Base-by-base conservation (phyloP, 1,139 yeast genomes). In the Geotrichum klebahnii region DNA sequence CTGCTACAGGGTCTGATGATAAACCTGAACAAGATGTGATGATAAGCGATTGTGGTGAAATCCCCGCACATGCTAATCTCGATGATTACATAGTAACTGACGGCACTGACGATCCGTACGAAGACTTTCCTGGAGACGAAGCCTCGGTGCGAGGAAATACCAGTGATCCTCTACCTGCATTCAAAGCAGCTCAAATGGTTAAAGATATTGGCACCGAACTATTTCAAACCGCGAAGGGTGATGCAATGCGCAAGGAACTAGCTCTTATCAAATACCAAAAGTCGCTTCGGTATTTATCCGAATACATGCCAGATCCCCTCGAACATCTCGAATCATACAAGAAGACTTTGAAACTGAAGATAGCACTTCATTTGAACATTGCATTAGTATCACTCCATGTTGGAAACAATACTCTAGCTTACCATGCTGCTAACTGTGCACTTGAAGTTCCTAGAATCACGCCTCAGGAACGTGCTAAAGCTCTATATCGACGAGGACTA, bases 191-290 rank as follows among this genome's bases (percentile, higher is more conserved):
- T 14, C 71, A 73, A 44, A 68, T 71, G 26, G 76, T 89, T 59
- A 89, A 89, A 67, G 82, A 76, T n/a, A 77, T 87, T 54, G 97
- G 96, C 41, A 85, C 95, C n/a, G 74, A 71, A 44, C 77, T 79
- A 57, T 81, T 87, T 70, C 87, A 86, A 64, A 12, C 45, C 12
- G 48, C 48, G 9, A 32, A 26, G n/a, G 35, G 29, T 16, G 37
- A 48, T 32, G 74, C 73, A 35, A 81, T 82, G 5, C 76, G 84
- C 44, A 69, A 74, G 29, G 73, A 70, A 14, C 68, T 70, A 39
- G 82, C 97, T 0, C 74, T 76, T 48, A 73, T 67, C 44, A 90
- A 90, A 67, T 89, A 89, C 67, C 64, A 66, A 51, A 89, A 89
- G 69, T 87, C 94, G 8, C 70, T 78, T 33, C 73, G 76, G 16